Conservation (phyloP, 2,329 filamentous ascomycete genomes). For the Aspergillus candidus region DNA sequence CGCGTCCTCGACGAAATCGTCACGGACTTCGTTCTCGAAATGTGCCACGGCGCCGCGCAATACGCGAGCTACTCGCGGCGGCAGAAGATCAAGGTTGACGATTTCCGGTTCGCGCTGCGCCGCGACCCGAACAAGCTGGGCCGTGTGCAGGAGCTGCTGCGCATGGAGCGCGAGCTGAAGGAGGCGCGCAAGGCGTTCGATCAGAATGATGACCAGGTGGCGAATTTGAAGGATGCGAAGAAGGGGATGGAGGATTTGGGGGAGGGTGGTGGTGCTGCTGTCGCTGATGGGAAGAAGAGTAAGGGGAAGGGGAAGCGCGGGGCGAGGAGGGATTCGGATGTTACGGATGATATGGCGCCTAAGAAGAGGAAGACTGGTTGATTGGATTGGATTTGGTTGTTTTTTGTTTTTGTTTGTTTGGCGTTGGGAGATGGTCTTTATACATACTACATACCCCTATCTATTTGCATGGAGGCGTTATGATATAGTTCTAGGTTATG, state of each 20-base stretch:
- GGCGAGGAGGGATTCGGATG: slow-evolving; percentile 28
- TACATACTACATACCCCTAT: slow-evolving; percentile 3
- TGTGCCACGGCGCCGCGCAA: slow-evolving; percentile 82
- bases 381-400: not conserved
- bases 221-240: slow-evolving; percentile 32
- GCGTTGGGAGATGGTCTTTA: slow-evolving; percentile 6
- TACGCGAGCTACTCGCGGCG: slow-evolving; percentile 80
- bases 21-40: slow-evolving; percentile 92
- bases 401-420: slow-evolving; percentile 2
- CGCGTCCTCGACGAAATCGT: slow-evolving; percentile 89
- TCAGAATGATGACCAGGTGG: slow-evolving; percentile 40
- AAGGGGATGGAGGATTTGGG: slow-evolving; percentile 28
- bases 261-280: slow-evolving; percentile 19
- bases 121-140: slow-evolving; percentile 81
- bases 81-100: slow-evolving; percentile 96
- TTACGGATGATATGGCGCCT: slow-evolving; percentile 28
- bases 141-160: slow-evolving; percentile 80
- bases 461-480: slow-evolving; percentile 12
- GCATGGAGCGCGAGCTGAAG: slow-evolving; percentile 82
- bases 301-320: slow-evolving; percentile 33
- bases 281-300: slow-evolving; percentile 27
- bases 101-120: slow-evolving; percentile 91
- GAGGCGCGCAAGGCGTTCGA: slow-evolving; percentile 62
- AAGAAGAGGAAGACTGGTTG: slow-evolving; percentile 30
- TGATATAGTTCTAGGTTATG: not conserved